Conservation (phyloP, 129 eudicot species). For the Dittrichia graveolens region DNA sequence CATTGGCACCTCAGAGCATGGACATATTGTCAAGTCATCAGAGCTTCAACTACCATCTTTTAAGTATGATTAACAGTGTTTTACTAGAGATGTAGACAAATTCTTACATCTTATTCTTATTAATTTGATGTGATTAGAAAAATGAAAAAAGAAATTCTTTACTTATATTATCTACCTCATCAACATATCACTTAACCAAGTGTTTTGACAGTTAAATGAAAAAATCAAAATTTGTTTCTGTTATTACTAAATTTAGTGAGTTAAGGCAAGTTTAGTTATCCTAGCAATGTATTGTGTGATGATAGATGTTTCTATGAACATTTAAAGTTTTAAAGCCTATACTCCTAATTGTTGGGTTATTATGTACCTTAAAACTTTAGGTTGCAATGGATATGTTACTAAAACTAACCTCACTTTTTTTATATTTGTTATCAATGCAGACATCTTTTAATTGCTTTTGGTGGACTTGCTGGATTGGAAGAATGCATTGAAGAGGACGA, state of each 20-base stretch:
- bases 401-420: background rate
- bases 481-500: conserved; percentile 91
- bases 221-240: too few species aligned
- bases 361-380: background rate
- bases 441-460: conserved; percentile 91
- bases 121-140: background rate
- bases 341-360: background rate
- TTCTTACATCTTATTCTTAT: background rate
- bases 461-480: conserved; percentile 97
- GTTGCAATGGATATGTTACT: conserved; percentile 18
- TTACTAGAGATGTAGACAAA: background rate
- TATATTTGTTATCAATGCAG: conserved; percentile 41
- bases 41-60: conserved; percentile 80
- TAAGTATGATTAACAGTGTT: conserved; percentile 46
- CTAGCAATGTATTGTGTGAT: too few species aligned
- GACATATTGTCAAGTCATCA: conserved; percentile 66
- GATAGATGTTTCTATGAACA: background rate
- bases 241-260: too few species aligned
- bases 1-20: conserved; percentile 99
- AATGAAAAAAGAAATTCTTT: background rate
- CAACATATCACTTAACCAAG: background rate
- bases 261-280: too few species aligned
- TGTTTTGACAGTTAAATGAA: too few species aligned
- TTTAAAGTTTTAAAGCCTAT: background rate
- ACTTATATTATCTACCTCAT: background rate